phyloP scores from a whole-genome alignment of 768 basidiomycete genomes.

The Termitomyces sp. region DNA sequence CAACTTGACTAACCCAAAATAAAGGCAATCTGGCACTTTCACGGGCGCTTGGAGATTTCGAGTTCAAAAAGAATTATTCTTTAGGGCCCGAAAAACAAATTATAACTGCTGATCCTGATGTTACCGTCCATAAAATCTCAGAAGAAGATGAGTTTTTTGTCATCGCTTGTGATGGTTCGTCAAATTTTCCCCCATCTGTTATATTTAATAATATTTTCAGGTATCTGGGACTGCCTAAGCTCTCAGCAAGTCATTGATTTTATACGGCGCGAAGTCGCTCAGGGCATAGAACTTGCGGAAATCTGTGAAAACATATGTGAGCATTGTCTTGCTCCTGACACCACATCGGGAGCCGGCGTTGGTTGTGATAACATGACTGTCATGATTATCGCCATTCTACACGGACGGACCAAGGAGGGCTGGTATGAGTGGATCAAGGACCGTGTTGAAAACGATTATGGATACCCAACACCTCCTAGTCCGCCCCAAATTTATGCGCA shows the following conservation, averaged over 20 bases:
- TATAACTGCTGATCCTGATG: conserved; percentile 92
- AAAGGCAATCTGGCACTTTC: conserved; percentile 93
- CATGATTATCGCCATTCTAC: conserved; percentile 81
- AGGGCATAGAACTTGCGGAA: conserved; percentile 73
- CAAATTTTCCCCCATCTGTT: neutral
- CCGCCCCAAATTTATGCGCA: conserved; percentile 75
- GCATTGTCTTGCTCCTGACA: conserved; percentile 91
- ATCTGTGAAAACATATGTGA: conserved; percentile 90
- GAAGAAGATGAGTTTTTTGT: conserved; percentile 95
- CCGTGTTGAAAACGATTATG: conserved; percentile 70
- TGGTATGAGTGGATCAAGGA: conserved; percentile 91
- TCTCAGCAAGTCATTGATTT: conserved; percentile 93
- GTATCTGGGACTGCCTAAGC: conserved; percentile 96
- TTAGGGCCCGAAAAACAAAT: conserved; percentile 85
- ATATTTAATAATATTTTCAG: conserved; percentile 34
- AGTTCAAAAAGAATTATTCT: conserved; percentile 92
- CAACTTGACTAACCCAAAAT: neutral
- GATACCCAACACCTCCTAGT: conserved; percentile 70
- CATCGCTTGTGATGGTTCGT: conserved; percentile 92
- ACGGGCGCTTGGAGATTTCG: conserved; percentile 94
- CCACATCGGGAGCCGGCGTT: conserved; percentile 84
- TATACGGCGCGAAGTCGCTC: conserved; percentile 73
- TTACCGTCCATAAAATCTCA: conserved; percentile 75
- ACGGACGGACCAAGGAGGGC: conserved; percentile 83
- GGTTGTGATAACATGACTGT: conserved; percentile 99